These are phyloP conservation scores for Exutisphaerella laricina DNA, from an alignment of 2,329 filamentous ascomycete genomes.

Conservation along the genomic window DNA sequence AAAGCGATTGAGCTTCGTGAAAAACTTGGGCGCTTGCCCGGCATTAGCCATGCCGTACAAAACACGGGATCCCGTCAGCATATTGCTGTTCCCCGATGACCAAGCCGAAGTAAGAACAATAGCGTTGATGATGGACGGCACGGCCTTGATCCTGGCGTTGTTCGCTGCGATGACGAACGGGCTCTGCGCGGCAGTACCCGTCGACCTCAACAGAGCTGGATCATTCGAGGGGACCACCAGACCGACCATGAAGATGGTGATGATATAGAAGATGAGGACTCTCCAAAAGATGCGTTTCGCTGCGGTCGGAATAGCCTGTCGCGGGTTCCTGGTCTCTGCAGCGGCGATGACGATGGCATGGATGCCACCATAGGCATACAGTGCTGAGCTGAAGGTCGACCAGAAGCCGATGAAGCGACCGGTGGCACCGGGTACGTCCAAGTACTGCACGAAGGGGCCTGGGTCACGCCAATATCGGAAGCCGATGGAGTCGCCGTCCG, in stretches of 20 bases:
- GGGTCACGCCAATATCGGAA: conserved; percentile 19
- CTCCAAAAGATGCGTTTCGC: conserved; percentile 32
- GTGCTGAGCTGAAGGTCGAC: conserved; percentile 13
- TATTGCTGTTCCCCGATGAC: conserved; percentile 50
- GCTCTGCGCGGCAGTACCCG: conserved; percentile 35
- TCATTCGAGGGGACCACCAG: conserved; percentile 29
- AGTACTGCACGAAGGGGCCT: conserved; percentile 20
- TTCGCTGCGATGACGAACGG: conserved; percentile 62
- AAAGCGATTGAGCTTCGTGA: conserved; percentile 15
- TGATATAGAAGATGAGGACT: conserved; percentile 29
- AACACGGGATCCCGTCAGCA: conserved; percentile 18
- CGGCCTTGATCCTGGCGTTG: conserved; percentile 54
- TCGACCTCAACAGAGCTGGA: conserved; percentile 29
- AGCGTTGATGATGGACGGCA: conserved; percentile 62
- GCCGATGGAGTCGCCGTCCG: conserved; percentile 14
- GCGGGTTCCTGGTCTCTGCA: conserved; percentile 48
- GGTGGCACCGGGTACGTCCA: conserved; percentile 10
- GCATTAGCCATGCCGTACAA: conserved; percentile 20
- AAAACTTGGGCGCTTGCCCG: conserved; percentile 48
- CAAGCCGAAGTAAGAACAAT: conserved; percentile 58
- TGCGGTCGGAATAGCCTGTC: conserved; percentile 36
- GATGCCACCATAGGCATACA: conserved; percentile 52
- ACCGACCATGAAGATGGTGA: conserved; percentile 24
- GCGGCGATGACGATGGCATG: conserved; percentile 55
- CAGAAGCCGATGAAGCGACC: conserved; percentile 19